Base-by-base conservation (phyloP, 2,329 filamentous ascomycete genomes). In the Thelonectria olida region DNA sequence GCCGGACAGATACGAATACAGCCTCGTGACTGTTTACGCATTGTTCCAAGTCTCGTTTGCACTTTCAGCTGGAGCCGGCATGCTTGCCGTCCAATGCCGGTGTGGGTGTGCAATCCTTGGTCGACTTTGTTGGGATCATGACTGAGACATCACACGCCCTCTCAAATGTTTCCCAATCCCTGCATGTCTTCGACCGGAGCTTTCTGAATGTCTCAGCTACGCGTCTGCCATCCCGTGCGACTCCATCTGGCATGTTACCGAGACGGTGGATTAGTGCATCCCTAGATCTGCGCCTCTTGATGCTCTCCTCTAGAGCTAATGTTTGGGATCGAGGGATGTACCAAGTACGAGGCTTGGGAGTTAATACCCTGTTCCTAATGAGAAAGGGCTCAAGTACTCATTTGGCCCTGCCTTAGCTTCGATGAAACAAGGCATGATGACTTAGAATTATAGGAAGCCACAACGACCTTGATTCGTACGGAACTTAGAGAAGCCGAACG, bases 131-230 rank as follows among this genome's bases (percentile, higher is more conserved):
- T 38, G 23, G 23, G 20, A 20, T 27, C 20, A 8, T 7, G 38
- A 27, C n/a, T 10, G 28, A 45, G 44, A 50, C 44, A 59, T 9
- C 20, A 20, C 36, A 45, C 17, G 12, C 50, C 25, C 13, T 42
- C 48, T 17, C 7, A n/a, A 17, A n/a, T 5, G 23, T 31, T 22
- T 19, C 25, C 8, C 42, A 55, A 41, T 45, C 17, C 41, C 28
- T 15, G 47, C 17, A 45, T 19, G 28, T 20, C 22, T 28, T 10
- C 41, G 4, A 23, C n/a, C 41, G 23, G 34, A 22, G 25, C 15
- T 12, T 9, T 39, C 45, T 22, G 13, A 49, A 31, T 55, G 57
- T 60, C 57, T 60, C 51, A 60, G 57, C 51, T 39, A 60, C 57
- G 27, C 51, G 51, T 27, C 51, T 60, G 51, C 51, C 45, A 60